Evolutionary conservation across 306 rosid species (phyloP), one percentile per base, ranked within the genome.

Genomic region (Acacia crassicarpa): DNA sequence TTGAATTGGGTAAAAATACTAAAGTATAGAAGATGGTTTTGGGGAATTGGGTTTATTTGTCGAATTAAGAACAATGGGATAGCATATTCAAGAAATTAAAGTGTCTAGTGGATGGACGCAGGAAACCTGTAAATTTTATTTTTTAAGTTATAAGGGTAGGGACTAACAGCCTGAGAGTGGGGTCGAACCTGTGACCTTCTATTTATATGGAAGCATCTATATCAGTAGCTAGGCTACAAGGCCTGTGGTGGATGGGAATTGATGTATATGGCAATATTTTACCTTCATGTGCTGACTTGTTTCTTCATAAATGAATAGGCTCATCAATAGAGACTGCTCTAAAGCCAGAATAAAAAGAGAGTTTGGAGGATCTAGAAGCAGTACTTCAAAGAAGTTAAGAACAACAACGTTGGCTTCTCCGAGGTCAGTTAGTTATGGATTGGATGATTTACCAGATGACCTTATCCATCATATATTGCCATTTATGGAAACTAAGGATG

Each of bases 401-500:
- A 54, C 19, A 45, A 8, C 6, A 43, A 17, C 16, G 33, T 75
- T 74, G 81, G 75, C 59, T 56, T 75, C 83, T 72, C 81, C 32
- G 49, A 80, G 65, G 58, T 72, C 40, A 6, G 84, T 56, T 48
- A 27, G 54, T 86, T 81, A 68, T 51, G 81, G 68, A 43, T 71
- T 84, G 45, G 65, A 76, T 66, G 81, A 84, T 33, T 11, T 87
- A 45, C 86, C 86, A 2, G 88, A 84, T 53, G 46, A 82, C 58
- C 75, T 87, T 33, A 33, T 84, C 13, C 88, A 65, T 46, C 51
- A 46, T 46, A 46, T 46, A 46, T 13, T 46, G 51, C 14, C 53
- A 48, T 48, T 48, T 48, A 30, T 87, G 90, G 90, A 87, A 49
- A 84, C 90, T 9, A 87, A 87, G 76, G 86, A 84, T 23, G 83